phyloP scores from a whole-genome alignment of 148 eudicot species.

The Camellia japonica region DNA sequence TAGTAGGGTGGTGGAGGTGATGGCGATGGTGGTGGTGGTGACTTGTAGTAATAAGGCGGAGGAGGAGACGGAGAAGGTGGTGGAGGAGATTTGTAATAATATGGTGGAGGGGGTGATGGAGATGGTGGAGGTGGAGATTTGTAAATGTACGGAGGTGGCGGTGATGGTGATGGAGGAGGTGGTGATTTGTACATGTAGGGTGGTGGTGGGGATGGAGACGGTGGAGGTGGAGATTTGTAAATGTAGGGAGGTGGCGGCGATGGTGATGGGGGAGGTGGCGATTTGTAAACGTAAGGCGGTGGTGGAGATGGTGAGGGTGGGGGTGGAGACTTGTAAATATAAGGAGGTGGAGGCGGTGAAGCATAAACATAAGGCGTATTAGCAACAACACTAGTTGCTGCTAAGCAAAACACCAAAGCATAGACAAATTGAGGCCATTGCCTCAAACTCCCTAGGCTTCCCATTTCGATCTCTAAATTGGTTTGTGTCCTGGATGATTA shows the following conservation, averaged over 20 bases:
- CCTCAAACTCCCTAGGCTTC: slow-evolving; percentile 14
- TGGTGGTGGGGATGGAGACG: not conserved
- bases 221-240: slow-evolving; percentile 7
- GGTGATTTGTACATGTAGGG: not conserved
- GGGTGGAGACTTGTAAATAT: slow-evolving; percentile 10
- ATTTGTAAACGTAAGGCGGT: not conserved
- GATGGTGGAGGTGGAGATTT: slow-evolving; percentile 7
- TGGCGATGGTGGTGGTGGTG: not conserved
- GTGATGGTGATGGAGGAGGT: not conserved
- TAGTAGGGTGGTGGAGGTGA: slow-evolving; percentile 9
- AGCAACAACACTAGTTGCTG: slow-evolving; percentile 1
- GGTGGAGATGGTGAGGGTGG: not conserved
- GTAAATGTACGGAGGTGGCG: not conserved
- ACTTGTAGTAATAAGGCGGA: not conserved
- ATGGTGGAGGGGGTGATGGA: not conserved
- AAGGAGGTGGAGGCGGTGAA: slow-evolving; percentile 11
- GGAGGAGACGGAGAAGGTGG: not conserved
- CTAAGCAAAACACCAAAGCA: not conserved
- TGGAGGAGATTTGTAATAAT: not conserved
- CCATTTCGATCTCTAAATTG: not conserved
- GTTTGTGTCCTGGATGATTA: not conserved
- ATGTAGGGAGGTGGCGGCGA: slow-evolving; percentile 11
- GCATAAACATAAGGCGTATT: not conserved
- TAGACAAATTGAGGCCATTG: slow-evolving; percentile 27
- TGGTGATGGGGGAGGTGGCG: slow-evolving; percentile 1